Evolutionary conservation across 306 rosid genomes (phyloP).

Genomic region (Medicago arabica): DNA sequence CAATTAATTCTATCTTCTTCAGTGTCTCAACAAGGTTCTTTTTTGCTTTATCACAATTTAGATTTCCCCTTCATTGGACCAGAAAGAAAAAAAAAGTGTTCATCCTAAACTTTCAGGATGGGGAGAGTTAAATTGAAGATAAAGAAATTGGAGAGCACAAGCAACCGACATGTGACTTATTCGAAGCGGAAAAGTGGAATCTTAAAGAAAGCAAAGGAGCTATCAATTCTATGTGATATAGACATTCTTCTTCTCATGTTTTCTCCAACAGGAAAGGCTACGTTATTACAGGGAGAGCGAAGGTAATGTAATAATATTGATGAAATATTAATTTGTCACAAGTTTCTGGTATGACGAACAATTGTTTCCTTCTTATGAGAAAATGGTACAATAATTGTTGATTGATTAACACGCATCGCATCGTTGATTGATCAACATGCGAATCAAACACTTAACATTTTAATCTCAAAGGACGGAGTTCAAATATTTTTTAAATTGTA

Average conservation of each 20-base stretch:
- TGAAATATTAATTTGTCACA: not conserved
- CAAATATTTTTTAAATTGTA: too few species aligned
- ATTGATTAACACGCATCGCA: too few species aligned
- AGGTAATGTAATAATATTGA: constrained; percentile 50
- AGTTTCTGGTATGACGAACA: not conserved
- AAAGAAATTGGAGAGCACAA: constrained; percentile 77
- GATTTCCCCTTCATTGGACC: too few species aligned
- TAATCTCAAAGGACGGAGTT: too few species aligned
- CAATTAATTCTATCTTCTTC: not conserved
- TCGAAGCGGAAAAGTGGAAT: constrained; percentile 76
- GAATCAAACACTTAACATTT: too few species aligned
- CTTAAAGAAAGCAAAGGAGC: constrained; percentile 76
- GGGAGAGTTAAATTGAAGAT: constrained; percentile 85
- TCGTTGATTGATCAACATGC: too few species aligned
- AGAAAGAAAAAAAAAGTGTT: not conserved
- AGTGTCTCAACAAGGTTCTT: constrained; percentile 32
- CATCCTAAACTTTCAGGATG: constrained; percentile 58
- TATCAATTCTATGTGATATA: constrained; percentile 75
- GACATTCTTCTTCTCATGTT: constrained; percentile 77
- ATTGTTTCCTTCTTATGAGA: not conserved
- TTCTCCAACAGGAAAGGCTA: constrained; percentile 77
- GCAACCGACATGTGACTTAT: constrained; percentile 76
- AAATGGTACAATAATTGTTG: not conserved
- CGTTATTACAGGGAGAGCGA: constrained; percentile 71
- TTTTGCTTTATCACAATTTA: not conserved